Conservation (phyloP, 176 grass and related monocot species). For the Thalia dealbata region DNA sequence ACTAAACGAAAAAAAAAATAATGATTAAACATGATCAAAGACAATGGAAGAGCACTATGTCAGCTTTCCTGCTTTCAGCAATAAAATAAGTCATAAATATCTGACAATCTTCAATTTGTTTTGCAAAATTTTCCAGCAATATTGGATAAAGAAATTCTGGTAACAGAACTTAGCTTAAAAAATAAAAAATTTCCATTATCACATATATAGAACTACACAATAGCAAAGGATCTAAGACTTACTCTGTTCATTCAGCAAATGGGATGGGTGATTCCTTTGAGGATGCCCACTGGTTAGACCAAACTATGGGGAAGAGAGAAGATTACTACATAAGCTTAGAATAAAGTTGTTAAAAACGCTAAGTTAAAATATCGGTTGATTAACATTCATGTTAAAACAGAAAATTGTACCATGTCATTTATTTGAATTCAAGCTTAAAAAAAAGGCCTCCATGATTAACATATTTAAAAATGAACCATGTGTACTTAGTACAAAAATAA, state of each 20-base stretch:
- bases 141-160: not conserved
- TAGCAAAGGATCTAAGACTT: conserved; percentile 23
- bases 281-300: conserved; percentile 49
- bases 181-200: not conserved
- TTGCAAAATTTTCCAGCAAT: not conserved
- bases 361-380: not conserved
- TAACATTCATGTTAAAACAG: not conserved
- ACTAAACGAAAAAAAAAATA: not conserved
- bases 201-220: not conserved
- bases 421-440: not conserved
- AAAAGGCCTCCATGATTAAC: not conserved
- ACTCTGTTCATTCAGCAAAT: conserved; percentile 87
- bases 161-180: not conserved
- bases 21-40: not conserved
- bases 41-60: not conserved
- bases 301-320: conserved; percentile 35
- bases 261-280: conserved; percentile 80
- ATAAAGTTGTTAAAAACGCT: not conserved
- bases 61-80: not conserved
- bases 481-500: too few species aligned
- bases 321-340: not conserved
- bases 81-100: not conserved
- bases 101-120: not conserved
- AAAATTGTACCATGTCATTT: not conserved
- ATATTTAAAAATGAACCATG: too few species aligned